Conservation (phyloP, 1,139 yeast species). For the Scheffersomyces parashehatae region DNA sequence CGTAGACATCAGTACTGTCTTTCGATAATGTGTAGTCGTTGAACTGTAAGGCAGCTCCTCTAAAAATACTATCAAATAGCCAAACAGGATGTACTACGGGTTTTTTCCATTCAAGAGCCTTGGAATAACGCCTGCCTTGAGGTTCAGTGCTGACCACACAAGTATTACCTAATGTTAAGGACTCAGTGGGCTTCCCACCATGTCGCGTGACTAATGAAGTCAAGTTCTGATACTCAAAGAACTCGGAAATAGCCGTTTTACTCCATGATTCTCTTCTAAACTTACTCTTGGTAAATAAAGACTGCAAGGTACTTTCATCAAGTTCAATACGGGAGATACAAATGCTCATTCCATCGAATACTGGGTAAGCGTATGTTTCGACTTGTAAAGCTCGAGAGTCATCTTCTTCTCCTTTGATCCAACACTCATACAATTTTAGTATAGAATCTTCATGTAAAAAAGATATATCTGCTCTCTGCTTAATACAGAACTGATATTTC, state of each 20-base stretch:
- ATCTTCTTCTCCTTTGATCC: slow-evolving; percentile 54
- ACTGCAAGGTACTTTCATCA: slow-evolving; percentile 16
- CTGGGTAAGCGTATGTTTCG: slow-evolving; percentile 31
- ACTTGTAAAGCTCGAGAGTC: slow-evolving; percentile 15
- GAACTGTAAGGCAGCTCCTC: slow-evolving; percentile 60
- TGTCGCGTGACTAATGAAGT: slow-evolving; percentile 40
- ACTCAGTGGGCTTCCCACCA: slow-evolving; percentile 63
- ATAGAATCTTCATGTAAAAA: slow-evolving; percentile 54
- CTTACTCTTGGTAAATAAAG: slow-evolving; percentile 9
- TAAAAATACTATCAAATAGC: slow-evolving; percentile 61
- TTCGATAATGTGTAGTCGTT: slow-evolving; percentile 39
- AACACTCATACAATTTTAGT: slow-evolving; percentile 43
- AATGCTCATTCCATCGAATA: slow-evolving; percentile 49
- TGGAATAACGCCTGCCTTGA: slow-evolving; percentile 61
- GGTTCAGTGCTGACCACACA: slow-evolving; percentile 56
- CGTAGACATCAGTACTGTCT: slow-evolving; percentile 34
- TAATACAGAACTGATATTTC: slow-evolving; percentile 66
- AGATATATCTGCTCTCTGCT: slow-evolving; percentile 57
- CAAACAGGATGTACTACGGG: slow-evolving; percentile 76
- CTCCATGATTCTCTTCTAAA: slow-evolving; percentile 11
- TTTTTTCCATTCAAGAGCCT: slow-evolving; percentile 67
- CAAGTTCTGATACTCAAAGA: slow-evolving; percentile 25
- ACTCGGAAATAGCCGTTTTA: slow-evolving; percentile 15
- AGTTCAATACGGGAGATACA: slow-evolving; percentile 54
- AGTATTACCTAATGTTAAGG: slow-evolving; percentile 52